Conservation (phyloP, 2,329 filamentous ascomycete genomes). For the Fusarium lateritium region DNA sequence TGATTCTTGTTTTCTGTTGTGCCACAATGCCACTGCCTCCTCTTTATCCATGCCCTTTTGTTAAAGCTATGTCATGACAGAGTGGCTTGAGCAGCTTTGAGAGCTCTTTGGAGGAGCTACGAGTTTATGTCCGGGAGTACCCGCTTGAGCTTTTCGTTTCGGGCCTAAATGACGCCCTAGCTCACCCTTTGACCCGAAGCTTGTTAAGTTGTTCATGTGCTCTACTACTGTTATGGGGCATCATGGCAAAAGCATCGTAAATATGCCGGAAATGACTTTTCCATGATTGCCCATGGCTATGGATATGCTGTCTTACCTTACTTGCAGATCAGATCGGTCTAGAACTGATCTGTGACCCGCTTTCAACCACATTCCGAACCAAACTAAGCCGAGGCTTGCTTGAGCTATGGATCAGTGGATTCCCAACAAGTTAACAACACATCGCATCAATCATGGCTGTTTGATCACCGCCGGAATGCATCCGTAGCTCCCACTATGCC, state of each 20-base stretch:
- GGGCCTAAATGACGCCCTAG: conserved; percentile 3
- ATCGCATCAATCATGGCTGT: conserved; percentile 4
- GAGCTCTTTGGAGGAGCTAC: conserved; percentile 6
- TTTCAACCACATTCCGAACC: background rate
- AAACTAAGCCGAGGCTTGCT: background rate
- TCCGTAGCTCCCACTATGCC: conserved; percentile 28
- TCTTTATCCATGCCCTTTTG: conserved; percentile 6
- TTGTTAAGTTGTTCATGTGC: conserved; percentile 20
- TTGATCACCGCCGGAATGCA: conserved; percentile 18
- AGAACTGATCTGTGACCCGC: background rate
- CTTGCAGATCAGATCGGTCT: conserved; percentile 23
- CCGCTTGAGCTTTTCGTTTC: conserved; percentile 22
- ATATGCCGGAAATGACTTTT: conserved; percentile 11
- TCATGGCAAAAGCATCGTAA: conserved; percentile 6
- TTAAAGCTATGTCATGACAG: conserved; percentile 9
- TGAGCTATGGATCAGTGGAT: background rate
- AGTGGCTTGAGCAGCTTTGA: conserved; percentile 15
- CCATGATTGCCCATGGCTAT: conserved; percentile 7
- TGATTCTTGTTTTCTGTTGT: conserved; percentile 24
- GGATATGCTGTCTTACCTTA: conserved; percentile 1
- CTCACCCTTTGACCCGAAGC: conserved; percentile 6
- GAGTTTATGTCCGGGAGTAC: conserved; percentile 10
- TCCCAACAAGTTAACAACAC: background rate
- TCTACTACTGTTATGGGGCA: background rate
- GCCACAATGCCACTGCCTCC: conserved; percentile 22